Evolutionary conservation across 164 flowering plant genomes (phyloP), one percentile per base, ranked within the genome.

Genomic region (Malania oleifera): DNA sequence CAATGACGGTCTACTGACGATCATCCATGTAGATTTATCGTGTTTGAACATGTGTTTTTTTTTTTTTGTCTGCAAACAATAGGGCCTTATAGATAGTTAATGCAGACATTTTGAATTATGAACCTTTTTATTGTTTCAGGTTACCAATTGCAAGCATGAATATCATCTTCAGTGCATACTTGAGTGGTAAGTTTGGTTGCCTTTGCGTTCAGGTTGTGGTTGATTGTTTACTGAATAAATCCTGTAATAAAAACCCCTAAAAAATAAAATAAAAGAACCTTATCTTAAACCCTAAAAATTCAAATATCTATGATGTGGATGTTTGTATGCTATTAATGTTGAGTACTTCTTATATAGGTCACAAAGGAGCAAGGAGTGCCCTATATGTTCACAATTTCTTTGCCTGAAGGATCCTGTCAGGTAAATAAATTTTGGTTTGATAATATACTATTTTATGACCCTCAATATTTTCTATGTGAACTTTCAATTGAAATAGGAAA

Each of bases 121-220:
- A 15, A 7, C 34, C 20, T 35, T 39, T 64, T 64, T 44, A 12
- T 49, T 61, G 35, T 72, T 68, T 60, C 86, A 87, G 95, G 76
- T 80, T 23, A 87, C 95, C 37, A 69, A 55, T 27, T 87, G 95
- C 74, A 87, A 74, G 27, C 95, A 87, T 67, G 91, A 85, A 54
- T 87, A 82, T 69, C 95, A 87, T 71, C 82, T 87, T 60, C 95
- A 87, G 55, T 87, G 95, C 52, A 85, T 87, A 58, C 84, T 87
- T 72, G 95, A 87, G 70, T 87, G 95, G 95, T 82, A 64, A 23
- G 64, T 52, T 52, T 18, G 7, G 14, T 47, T 57, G 31, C 46
- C 39, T 43, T 50, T 20, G 18, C 39, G 20, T 38, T 57, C 27
- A 15, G 34, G 46, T 50, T 52, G 20, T 46, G 13, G 25, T 62